Evolutionary conservation across 768 basidiomycete species (phyloP), one percentile per base, ranked within the genome.

Genomic region (Serendipita vermifera): DNA sequence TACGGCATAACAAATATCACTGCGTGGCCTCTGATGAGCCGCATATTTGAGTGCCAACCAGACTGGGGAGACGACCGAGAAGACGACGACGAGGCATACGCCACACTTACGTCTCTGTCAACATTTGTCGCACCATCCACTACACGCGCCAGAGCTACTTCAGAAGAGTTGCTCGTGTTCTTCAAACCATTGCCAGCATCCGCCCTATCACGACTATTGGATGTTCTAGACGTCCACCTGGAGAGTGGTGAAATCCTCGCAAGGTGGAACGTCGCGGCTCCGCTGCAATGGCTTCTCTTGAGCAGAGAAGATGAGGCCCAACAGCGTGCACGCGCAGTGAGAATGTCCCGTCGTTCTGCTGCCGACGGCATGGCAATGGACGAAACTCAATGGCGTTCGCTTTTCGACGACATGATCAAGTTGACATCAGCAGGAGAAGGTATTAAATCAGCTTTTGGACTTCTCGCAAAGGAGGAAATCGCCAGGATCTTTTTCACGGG

Each of bases 21-120:
- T 57, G 76, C 82, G 61, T 94, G 88, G 89, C 64, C 80, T 0
- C 81, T 73, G 3, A 97, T 96, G 92, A 88, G 85, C 61, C 72
- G 74, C 31, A 87, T 99, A 53, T 97, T 99, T 66, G 94, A 99
- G 66, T 99, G 93, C 65, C 75, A 98, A 31, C 94, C 94, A 0
- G 94, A 84, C 2, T 96, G 93, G 89, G 66, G 67, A 38, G 75
- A 74, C n/a, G 77, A 75, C 36, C 78, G 82, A 43, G 75, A 76
- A 38, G 77, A 86, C 57, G 78, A 75, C 48, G 89, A 89, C 58
- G 80, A 80, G 53, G 82, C 81, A n/a, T 82, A 91, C 54, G 84
- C 84, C 4, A 93, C 89, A 0, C 73, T 94, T 32, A 67, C 77
- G 15, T 89, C 89, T 5, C 78, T 97, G 24, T 86, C 85, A 5